Evolutionary conservation across 1,139 yeast species (phyloP), one percentile per base, ranked within the genome.

Genomic region (Hansenula sp.): DNA sequence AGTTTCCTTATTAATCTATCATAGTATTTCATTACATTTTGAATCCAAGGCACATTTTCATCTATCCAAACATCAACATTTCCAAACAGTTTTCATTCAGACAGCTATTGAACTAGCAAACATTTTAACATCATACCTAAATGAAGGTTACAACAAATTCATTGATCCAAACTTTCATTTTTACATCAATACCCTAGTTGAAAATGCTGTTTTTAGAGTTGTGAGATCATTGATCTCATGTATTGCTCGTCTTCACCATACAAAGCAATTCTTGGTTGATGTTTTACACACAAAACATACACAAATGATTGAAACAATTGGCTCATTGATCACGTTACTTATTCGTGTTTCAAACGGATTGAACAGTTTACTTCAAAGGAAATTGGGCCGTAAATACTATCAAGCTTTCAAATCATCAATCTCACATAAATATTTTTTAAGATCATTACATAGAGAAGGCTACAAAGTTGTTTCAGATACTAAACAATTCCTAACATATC

Each of bases 381-480:
- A 50, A n/a, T 38, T 57, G 39, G 59, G 57, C 0, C 41, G 45
- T 1, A 37, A 33, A 3, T 49, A 55, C 30, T 55, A 57, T 29
- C 52, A 50, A 34, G 53, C 53, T 1, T 54, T 57, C 42, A 57
- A 57, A 41, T 33, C 51, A 1, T 49, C 60, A 2, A 37, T 54
- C 16, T 52, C 41, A 42, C 43, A 47, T 32, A 57, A 55, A 41
- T 52, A 53, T 37, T 47, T 40, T 31, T 37, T 57, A 5, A 48
- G 59, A 38, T 49, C 52, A 25, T 31, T 57, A 9, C 38, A 47
- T 9, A 53, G 49, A 19, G 58, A 54, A 18, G 59, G 58, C 0
- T 54, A 46, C 40, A 57, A 50, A 41, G 53, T 58, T 16, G 43
- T 57, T 9, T 46, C 45, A 16, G 59, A 55, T 24, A 54, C 58